Evolutionary conservation across 345 rosid species (phyloP), one percentile per base, ranked within the genome.

Genomic region (Citrus mangshanensis): DNA sequence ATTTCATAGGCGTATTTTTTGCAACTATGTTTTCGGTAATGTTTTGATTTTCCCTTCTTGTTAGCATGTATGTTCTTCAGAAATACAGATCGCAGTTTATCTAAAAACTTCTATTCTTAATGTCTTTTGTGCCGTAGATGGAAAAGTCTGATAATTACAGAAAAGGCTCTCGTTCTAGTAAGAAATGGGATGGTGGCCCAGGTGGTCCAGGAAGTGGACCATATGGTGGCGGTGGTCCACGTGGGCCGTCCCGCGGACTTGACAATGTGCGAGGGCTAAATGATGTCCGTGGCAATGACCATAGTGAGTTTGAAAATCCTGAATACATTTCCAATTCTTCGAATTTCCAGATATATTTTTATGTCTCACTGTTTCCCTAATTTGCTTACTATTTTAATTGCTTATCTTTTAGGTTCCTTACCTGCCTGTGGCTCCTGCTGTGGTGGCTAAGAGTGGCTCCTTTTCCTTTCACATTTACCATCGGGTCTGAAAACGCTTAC

Each of bases 341-440:
- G 10, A 42, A 6, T 18, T 68, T 76, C 21, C 19, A 30, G 8
- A 21, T 37, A 1, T 40, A 40, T 28, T 24, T 35, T 22, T 28
- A 40, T 24, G 30, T 13, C 22, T 2, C n/a, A 24, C 21, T 14
- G 49, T 40, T 38, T 14, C 24, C 74, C 10, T 22, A 27, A 18
- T 28, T 63, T 24, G 4, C 55, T 64, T 8, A n/a, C 49, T 35
- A 9, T 34, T 35, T 62, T 71, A 32, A 69, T 21, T 49, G 24
- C 55, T 81, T 14, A 61, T 62, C 65, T 81, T 35, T 13, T 81
- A 90, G 94, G 91, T 86, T 85, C 94, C 58, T 72, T 92, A 4
- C 97, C 97, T 42, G 97, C 97, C 59, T 92, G 97, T 74, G 97
- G 97, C 72, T 90, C 97, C 46, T 92, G 94, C 90, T 92, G 91